Base-by-base conservation (phyloP, 176 grass and related monocot species). In the Oryza longistaminata region DNA sequence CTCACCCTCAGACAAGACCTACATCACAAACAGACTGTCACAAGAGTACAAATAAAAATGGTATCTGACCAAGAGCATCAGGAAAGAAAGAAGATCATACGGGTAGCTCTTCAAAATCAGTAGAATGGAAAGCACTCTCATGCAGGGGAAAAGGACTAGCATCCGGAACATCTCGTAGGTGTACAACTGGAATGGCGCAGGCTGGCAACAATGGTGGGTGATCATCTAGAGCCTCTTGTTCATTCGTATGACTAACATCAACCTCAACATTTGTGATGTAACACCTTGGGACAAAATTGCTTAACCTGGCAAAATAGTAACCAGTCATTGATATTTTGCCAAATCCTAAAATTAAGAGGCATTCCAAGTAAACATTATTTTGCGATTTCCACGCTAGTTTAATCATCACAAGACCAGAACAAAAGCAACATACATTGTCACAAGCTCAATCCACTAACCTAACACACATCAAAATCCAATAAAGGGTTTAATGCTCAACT, bases 1-100 rank as follows among this genome's bases (percentile, higher is more conserved):
- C 71, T 95, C 85, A 14, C 80, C 72, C 86, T 91, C 82, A 69
- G 93, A 92, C 78, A 95, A 90, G 74, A 95, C 92, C 92, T 92
- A 82, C 11, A 82, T 82, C 39, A 26, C 25, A 78, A 80, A 84
- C 16, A 66, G 2, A 73, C 17, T 22, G 49, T 73, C 66, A 87
- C 35, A 81, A 69, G 31, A 83, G 1, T 15, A 64, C 70, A 76
- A 48, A 66, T 1, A 87, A 64, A 27, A 82, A 62, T 62, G 16
- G 1, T 46, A 25, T 49, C 60, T 13, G 2, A 79, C 46, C 49
- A 73, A 68, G 1, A 74, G 21, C 0, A 67, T 44, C 3, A 0
- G 7, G n/a, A 67, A 79, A 29, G 8, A 22, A 85, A 74, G 13
- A 85, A 83, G 43, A 68, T 60, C 62, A 71, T 91, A 97, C 94